phyloP scores from a whole-genome alignment of 1,284 basidiomycete species.

The Tilletia walkeri region DNA sequence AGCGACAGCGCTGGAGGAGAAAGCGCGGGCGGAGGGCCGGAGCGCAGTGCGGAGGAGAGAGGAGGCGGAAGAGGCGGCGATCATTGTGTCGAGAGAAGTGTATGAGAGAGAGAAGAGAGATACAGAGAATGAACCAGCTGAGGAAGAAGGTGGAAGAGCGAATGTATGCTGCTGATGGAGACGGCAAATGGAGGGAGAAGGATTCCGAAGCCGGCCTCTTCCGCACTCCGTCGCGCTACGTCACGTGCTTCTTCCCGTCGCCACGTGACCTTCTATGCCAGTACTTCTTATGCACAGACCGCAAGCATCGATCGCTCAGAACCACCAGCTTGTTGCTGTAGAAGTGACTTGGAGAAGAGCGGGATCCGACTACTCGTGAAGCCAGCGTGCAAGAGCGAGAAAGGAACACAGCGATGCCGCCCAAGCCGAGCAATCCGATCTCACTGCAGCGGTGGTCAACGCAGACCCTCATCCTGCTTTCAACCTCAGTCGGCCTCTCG shows the following conservation, averaged over 20 bases:
- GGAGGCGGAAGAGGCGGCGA: conserved; percentile 34
- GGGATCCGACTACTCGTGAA: too few relatives aligned
- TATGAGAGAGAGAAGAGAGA: conserved; percentile 24
- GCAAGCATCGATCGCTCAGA: too few relatives aligned
- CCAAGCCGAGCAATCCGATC: neutral
- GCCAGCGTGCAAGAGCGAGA: too few relatives aligned
- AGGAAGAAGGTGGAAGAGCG: neutral
- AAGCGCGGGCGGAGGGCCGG: conserved; percentile 61
- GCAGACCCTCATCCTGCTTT: conserved; percentile 32
- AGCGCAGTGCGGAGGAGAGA: conserved; percentile 32
- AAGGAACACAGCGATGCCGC: too few relatives aligned
- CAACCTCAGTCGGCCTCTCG: conserved; percentile 27
- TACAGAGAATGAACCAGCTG: neutral
- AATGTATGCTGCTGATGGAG: neutral
- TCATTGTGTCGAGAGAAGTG: conserved; percentile 29
- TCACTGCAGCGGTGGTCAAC: conserved; percentile 32
- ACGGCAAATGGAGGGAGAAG: neutral
- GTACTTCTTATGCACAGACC: too few relatives aligned
- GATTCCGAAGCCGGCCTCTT: too few relatives aligned
- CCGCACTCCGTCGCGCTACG: too few relatives aligned
- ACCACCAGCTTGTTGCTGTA: too few relatives aligned
- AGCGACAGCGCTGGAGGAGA: conserved; percentile 73
- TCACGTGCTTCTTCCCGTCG: neutral
- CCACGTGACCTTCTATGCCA: too few relatives aligned
- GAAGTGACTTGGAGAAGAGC: too few relatives aligned